Evolutionary conservation across 257 asterid genomes (phyloP), one percentile per base, ranked within the genome.

Genomic region (Striga asiatica): DNA sequence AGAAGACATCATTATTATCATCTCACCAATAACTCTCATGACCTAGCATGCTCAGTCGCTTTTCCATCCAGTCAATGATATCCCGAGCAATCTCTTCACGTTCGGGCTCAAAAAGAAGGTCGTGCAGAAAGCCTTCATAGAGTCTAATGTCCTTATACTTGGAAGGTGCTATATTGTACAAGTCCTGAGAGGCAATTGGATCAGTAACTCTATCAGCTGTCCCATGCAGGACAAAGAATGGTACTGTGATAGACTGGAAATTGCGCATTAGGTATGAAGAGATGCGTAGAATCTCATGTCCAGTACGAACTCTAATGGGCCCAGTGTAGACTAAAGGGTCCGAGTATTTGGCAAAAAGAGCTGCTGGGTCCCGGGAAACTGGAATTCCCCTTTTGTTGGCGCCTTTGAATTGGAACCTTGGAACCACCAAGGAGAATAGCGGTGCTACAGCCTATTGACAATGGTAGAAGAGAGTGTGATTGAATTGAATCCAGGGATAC

Each of bases 271-370:
- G 61, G 29, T 81, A 82, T 2, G 94, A 62, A 0, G 99, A 72
- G 66, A 92, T 82, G 61, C 99, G 99, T 51, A 92, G 31, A 52
- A 92, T 92, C 76, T 92, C 99, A 28, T 92, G 99, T 22, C 97
- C 99, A 1, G 97, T 92, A 32, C 99, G 87, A 68, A 92, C 81
- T 78, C 97, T 77, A 50, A 92, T 78, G 0, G 99, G 95, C 18
- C 99, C 99, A 0, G 97, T 88, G 65, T 92, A 92, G 73, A 92
- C 99, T 70, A 92, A 66, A 0, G 99, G 99, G 66, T 92, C 99
- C 2, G 99, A 82, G 78, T 92, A 92, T 68, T 92, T 92, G 46
- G 98, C 98, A 67, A 72, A 38, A 28, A 92, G 88, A 6, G 87
- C 87, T 18, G 74, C 80, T 8, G 99, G 99, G 56, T 92, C 99